Conservation (phyloP, 2,329 filamentous ascomycete genomes). For the Phialemoniopsis sp. region DNA sequence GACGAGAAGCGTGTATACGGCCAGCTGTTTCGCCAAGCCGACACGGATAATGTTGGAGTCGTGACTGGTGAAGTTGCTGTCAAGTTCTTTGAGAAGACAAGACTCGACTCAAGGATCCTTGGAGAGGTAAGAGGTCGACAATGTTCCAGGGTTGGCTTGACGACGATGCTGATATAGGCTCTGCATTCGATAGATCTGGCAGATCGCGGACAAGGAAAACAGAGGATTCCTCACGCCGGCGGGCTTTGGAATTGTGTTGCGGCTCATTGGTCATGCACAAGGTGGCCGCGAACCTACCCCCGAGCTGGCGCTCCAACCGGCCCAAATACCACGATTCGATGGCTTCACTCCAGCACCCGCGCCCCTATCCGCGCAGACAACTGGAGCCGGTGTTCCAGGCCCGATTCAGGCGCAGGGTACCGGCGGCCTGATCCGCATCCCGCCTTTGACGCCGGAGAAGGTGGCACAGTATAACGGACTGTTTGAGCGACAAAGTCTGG, state of each 20-base stretch:
- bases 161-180: neutral
- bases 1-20: conserved; percentile 94
- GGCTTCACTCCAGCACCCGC: conserved; percentile 50
- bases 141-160: too few relatives aligned
- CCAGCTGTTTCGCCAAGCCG: conserved; percentile 88
- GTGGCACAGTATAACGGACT: conserved; percentile 83
- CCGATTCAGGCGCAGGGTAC: conserved; percentile 49
- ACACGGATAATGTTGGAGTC: conserved; percentile 86
- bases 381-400: conserved; percentile 43
- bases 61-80: conserved; percentile 95
- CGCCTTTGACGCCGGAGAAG: conserved; percentile 83
- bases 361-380: conserved; percentile 49
- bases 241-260: conserved; percentile 88
- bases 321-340: conserved; percentile 89
- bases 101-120: conserved; percentile 77
- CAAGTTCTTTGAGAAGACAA: conserved; percentile 96
- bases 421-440: conserved; percentile 73
- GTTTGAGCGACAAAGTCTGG: conserved; percentile 83
- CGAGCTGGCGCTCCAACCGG: conserved; percentile 79
- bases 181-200: conserved; percentile 73
- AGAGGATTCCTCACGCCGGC: conserved; percentile 87
- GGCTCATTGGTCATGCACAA: conserved; percentile 94
- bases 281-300: conserved; percentile 75
- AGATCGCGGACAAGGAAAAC: conserved; percentile 96
- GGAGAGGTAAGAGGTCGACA: conserved; percentile 66